Percentiles rank a stretch among this genome's conserved stretches.
Conservation (phyloP, 352 stramenopile species). For the Phytophthora sojae region DNA sequence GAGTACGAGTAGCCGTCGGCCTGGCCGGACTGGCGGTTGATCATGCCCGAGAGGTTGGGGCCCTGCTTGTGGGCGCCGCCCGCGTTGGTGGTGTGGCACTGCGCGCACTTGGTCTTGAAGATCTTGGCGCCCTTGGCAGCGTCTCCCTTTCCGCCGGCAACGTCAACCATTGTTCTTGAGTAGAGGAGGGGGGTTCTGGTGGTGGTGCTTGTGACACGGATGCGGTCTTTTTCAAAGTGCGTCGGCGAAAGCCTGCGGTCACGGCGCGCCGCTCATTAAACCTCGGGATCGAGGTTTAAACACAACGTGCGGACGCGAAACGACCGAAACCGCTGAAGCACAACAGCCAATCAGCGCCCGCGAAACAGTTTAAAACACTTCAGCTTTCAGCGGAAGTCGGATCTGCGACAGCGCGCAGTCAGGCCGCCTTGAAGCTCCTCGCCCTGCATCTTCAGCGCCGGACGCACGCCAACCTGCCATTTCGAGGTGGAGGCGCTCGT, state of each 20-base stretch:
- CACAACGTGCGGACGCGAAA: constrained; percentile 38
- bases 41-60: constrained; percentile 98
- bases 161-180: constrained; percentile 46
- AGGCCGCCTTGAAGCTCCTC: not conserved
- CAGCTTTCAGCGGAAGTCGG: not conserved
- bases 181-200: constrained; percentile 29
- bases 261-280: constrained; percentile 11
- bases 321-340: constrained; percentile 12
- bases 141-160: constrained; percentile 71
- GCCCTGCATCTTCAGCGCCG: not conserved
- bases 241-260: constrained; percentile 12
- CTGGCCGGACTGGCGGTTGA: constrained; percentile 97
- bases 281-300: constrained; percentile 24
- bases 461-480: not conserved
- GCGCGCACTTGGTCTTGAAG: constrained; percentile 98
- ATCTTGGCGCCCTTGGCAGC: constrained; percentile 93
- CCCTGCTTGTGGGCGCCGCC: constrained; percentile 98
- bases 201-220: constrained; percentile 36
- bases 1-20: constrained; percentile 98
- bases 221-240: constrained; percentile 60
- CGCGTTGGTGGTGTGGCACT: constrained; percentile 93
- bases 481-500: not conserved
- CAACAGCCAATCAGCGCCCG: constrained; percentile 21
- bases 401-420: not conserved
- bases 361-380: constrained; percentile 4